phyloP scores from a whole-genome alignment of 164 flowering plant species.

The Tinospora cordifolia region DNA sequence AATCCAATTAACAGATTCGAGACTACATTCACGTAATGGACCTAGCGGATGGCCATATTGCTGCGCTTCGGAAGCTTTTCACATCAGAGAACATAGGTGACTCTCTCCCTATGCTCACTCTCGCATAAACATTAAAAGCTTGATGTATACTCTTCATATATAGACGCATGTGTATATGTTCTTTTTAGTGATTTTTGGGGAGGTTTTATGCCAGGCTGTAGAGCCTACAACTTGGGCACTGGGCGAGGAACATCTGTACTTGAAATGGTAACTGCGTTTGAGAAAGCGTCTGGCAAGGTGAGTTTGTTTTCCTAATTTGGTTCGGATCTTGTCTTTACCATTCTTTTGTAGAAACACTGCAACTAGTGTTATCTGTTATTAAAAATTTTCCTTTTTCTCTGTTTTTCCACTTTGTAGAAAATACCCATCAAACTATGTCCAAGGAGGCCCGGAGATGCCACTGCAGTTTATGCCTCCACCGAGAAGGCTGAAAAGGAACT shows the following conservation, averaged over 20 bases:
- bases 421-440: constrained; percentile 68
- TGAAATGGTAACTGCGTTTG: constrained; percentile 72
- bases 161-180: too few relatives aligned
- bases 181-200: constrained; percentile 1
- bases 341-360: background rate
- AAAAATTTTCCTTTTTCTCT: background rate
- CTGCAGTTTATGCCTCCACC: constrained; percentile 80
- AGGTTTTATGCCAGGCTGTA: constrained; percentile 45
- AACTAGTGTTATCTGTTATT: background rate
- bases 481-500: constrained; percentile 79
- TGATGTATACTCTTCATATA: too few relatives aligned
- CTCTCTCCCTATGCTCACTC: background rate
- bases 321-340: background rate
- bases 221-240: constrained; percentile 71
- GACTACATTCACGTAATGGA: constrained; percentile 89
- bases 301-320: background rate
- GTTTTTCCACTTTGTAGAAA: constrained; percentile 36
- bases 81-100: constrained; percentile 49
- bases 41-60: constrained; percentile 82
- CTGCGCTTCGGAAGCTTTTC: constrained; percentile 63
- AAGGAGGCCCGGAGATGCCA: constrained; percentile 92
- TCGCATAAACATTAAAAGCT: too few relatives aligned
- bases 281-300: constrained; percentile 77
- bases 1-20: constrained; percentile 39
- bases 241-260: constrained; percentile 68